Percentiles rank a stretch among this genome's conserved stretches.
These are phyloP conservation scores for Ampelocalamus luodianensis DNA, from an alignment of 176 grass and related monocot species.

Conservation along the genomic window DNA sequence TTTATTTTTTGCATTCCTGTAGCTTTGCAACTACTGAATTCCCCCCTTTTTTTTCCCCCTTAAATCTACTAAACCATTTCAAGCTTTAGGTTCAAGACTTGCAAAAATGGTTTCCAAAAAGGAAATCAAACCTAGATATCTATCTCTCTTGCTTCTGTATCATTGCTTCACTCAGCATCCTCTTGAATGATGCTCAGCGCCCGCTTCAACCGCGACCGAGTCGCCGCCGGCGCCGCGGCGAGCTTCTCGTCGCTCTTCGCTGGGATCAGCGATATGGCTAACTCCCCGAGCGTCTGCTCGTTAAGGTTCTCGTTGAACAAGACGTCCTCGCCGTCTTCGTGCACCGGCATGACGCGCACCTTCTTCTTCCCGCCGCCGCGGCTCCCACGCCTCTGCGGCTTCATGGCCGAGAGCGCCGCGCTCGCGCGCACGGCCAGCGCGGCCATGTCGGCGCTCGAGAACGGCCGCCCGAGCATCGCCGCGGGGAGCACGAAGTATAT, in stretches of 20 bases:
- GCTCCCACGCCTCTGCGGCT: not conserved
- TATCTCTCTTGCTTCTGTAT: not conserved
- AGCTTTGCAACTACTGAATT: slow-evolving; percentile 1
- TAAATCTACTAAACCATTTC: slow-evolving; percentile 28
- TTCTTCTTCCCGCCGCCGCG: slow-evolving; percentile 10
- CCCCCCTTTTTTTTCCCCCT: not conserved
- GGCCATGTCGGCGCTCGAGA: slow-evolving; percentile 49
- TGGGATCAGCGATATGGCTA: slow-evolving; percentile 3
- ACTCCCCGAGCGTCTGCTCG: slow-evolving; percentile 48
- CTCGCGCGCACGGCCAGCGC: slow-evolving; percentile 53
- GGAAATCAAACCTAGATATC: not conserved
- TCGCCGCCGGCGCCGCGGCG: not conserved
- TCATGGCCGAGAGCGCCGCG: slow-evolving; percentile 38
- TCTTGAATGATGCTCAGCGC: slow-evolving; percentile 62
- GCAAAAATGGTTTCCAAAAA: not conserved
- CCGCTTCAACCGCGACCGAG: slow-evolving; percentile 35
- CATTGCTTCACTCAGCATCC: slow-evolving; percentile 30
- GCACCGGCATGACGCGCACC: slow-evolving; percentile 48
- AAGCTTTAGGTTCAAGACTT: not conserved
- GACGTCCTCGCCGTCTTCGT: not conserved
- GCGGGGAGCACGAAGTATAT: slow-evolving; percentile 64
- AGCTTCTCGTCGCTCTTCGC: not conserved
- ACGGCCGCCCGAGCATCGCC: slow-evolving; percentile 27
- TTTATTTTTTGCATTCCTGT: slow-evolving; percentile 3
- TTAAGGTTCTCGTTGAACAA: slow-evolving; percentile 54